Evolutionary conservation across 2,329 filamentous ascomycete genomes (phyloP), one percentile per base, ranked within the genome.

Genomic region (Decorospora gaudefroyi): DNA sequence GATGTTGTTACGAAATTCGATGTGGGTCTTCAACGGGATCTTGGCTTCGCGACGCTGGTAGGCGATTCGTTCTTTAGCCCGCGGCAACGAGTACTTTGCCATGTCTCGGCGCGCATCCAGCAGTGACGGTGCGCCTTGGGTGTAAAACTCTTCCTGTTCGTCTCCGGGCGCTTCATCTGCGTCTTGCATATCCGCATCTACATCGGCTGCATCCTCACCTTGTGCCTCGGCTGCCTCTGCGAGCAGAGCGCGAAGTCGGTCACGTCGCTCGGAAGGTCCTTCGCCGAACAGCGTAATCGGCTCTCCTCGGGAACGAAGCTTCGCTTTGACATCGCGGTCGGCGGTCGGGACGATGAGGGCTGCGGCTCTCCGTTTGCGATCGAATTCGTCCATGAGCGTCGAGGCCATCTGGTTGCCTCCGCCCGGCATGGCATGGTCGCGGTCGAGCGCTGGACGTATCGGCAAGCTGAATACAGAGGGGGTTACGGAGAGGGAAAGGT

Each of bases 241-340:
- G 54, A 99, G 76, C 18, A 96, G 75, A 61, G 90, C 87, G 53
- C 93, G 84, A 61, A 99, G 72, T 53, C 93, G 83, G 65, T 96
- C 91, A 74, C 95, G 81, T 47, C 93, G 79, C 61, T 97, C 92
- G 17, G 82, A 85, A 1, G 86, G 85, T 0, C 88, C 89, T 74
- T 99, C 93, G 46, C 91, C 93, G 55, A 99, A 99, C 0, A 97
- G 78, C 0, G 92, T 99, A 42, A 97, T 84, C 8, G 93, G 93
- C 66, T 99, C 88, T n/a, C 88, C 90, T 53, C 96, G 79, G 62
- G 93, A 87, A 55, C 93, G 84, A 29, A 61, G 46, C 42, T 51
- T 57, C 25, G 84, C 78, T 49, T 90, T 87, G 33, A 99, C 91
- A 61, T 88, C 84, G 50, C 81, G 85, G 76, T 99, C 93, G 68